Conservation (phyloP, 768 basidiomycete species). For the Amanita rimosa region DNA sequence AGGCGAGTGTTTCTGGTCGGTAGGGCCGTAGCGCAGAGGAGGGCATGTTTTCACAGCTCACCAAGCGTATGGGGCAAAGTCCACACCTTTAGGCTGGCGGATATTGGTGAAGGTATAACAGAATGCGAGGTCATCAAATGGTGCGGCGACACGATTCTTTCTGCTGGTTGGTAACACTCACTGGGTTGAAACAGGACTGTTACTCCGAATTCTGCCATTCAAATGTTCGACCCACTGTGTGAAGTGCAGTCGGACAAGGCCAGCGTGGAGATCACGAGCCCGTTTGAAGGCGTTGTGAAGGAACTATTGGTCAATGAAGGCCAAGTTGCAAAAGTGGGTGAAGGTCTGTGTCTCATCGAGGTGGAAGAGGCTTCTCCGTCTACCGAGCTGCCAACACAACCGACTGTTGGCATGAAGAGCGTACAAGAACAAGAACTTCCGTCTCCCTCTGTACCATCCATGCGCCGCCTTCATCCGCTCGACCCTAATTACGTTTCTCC, state of each 20-base stretch:
- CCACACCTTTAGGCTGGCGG: constrained; percentile 66
- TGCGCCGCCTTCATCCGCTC: constrained; percentile 40
- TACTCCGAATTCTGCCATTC: constrained; percentile 34
- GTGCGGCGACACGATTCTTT: constrained; percentile 29
- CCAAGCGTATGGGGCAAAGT: constrained; percentile 22
- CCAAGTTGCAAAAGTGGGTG: constrained; percentile 75
- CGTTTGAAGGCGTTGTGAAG: constrained; percentile 67
- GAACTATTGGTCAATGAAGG: constrained; percentile 72
- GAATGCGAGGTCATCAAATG: constrained; percentile 86
- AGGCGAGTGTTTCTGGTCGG: background rate
- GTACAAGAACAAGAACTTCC: background rate
- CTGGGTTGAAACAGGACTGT: constrained; percentile 47
- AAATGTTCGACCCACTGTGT: constrained; percentile 64
- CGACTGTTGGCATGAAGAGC: no score
- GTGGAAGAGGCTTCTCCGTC: constrained; percentile 29
- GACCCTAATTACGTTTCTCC: constrained; percentile 39
- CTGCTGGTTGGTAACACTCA: constrained; percentile 7
- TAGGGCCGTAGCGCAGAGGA: constrained; percentile 9
- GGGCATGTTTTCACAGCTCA: constrained; percentile 23
- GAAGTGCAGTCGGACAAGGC: constrained; percentile 90
- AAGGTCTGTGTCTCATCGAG: constrained; percentile 69
- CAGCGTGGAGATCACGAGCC: constrained; percentile 83
- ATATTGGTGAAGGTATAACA: constrained; percentile 87
- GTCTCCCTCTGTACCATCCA: constrained; percentile 1
- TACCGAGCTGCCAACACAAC: background rate